A percentile compares a stretch with the other conserved stretches of the same genome.
These are phyloP conservation scores for Dictyostelium intermedium DNA, from an alignment of 78 protist genomes.

Conservation along the genomic window DNA sequence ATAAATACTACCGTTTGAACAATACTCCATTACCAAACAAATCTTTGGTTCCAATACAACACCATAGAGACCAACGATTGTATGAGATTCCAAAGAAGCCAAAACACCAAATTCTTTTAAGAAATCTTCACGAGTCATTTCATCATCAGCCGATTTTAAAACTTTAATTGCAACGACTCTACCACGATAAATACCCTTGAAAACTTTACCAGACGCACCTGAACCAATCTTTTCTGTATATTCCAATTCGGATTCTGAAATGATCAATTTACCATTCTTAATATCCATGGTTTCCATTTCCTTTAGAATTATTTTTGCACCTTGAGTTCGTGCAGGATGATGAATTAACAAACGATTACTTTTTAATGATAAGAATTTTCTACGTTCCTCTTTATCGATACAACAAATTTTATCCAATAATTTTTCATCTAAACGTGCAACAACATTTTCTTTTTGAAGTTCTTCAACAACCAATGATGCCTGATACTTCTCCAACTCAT, in stretches of 20 bases:
- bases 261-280: conserved; percentile 72
- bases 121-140: conserved; percentile 68
- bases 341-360: neutral
- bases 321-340: conserved; percentile 50
- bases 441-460: conserved; percentile 19
- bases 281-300: conserved; percentile 75
- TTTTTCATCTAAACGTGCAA: conserved; percentile 30
- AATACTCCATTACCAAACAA: conserved; percentile 84
- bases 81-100: conserved; percentile 36
- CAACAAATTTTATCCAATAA: conserved; percentile 49
- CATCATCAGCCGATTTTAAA: conserved; percentile 61
- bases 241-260: conserved; percentile 56
- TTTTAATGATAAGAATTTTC: conserved; percentile 5
- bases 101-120: conserved; percentile 73
- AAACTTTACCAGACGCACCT: conserved; percentile 76
- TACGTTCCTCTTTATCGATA: conserved; percentile 32
- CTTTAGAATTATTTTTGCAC: conserved; percentile 39
- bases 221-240: conserved; percentile 81
- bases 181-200: conserved; percentile 80
- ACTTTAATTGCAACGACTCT: conserved; percentile 82
- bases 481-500: neutral
- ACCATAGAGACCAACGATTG: conserved; percentile 71
- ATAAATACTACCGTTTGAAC: conserved; percentile 61
- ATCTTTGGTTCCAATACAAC: conserved; percentile 72
- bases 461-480: conserved; percentile 59